Conservation (phyloP, 495 filamentous ascomycete species). For the Daldinia vernicosa region DNA sequence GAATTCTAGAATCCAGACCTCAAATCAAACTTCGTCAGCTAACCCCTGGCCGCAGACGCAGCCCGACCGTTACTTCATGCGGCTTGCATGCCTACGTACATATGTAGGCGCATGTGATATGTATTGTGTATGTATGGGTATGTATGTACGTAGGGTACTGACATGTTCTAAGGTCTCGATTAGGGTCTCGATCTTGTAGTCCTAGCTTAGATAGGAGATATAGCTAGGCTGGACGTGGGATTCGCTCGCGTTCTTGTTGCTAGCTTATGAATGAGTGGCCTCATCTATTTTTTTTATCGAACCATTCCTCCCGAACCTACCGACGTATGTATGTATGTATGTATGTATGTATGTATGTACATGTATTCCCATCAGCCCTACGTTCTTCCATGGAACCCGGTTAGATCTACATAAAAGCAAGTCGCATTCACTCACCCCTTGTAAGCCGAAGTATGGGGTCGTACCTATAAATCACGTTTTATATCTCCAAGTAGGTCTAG, state of each 20-base stretch:
- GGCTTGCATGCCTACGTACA: slow-evolving; percentile 33
- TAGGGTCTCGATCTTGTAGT: background rate
- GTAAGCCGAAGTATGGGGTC: background rate
- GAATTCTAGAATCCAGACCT: slow-evolving; percentile 35
- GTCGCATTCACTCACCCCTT: background rate
- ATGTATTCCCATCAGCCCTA: slow-evolving; percentile 1
- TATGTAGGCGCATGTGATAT: slow-evolving; percentile 14
- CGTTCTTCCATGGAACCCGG: background rate
- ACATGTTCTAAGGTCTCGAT: slow-evolving; percentile 20
- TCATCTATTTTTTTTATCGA: background rate
- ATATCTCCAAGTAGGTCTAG: background rate
- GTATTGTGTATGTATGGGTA: slow-evolving; percentile 3
- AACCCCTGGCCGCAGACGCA: slow-evolving; percentile 34
- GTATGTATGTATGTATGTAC: background rate
- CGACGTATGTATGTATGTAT: background rate
- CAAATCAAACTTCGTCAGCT: slow-evolving; percentile 15
- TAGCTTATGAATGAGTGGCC: background rate
- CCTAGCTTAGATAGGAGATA: background rate
- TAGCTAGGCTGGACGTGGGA: slow-evolving; percentile 9
- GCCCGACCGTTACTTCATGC: slow-evolving; percentile 30
- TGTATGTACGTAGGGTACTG: slow-evolving; percentile 19
- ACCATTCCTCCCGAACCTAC: background rate
- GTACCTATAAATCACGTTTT: background rate
- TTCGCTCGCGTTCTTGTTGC: slow-evolving; percentile 14
- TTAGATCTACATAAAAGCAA: background rate